phyloP scores from a whole-genome alignment of 2,329 filamentous ascomycete genomes.

The Trichoderma sp. region DNA sequence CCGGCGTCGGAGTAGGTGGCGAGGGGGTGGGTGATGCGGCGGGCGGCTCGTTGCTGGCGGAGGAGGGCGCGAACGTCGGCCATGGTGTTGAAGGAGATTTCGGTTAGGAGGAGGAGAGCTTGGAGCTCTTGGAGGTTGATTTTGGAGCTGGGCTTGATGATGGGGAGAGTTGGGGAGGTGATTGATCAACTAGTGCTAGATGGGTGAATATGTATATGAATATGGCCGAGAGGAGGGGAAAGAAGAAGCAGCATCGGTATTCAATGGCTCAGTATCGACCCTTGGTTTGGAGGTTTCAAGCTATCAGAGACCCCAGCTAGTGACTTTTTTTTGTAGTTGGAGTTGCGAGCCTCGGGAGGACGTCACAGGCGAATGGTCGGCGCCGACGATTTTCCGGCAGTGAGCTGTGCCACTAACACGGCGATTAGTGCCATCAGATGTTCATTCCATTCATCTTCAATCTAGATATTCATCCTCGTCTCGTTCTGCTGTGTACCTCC shows the following conservation, averaged over 20 bases:
- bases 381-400: conserved; percentile 38
- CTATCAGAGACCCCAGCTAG: background rate
- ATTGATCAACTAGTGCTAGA: background rate
- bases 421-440: conserved; percentile 10
- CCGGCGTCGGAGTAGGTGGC: conserved; percentile 68
- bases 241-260: background rate
- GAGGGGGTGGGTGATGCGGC: conserved; percentile 70
- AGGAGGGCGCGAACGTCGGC: conserved; percentile 78
- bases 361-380: conserved; percentile 24
- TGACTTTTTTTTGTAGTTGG: conserved; percentile 1
- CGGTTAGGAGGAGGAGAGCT: background rate
- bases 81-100: conserved; percentile 49
- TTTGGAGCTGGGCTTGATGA: background rate
- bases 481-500: background rate
- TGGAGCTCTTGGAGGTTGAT: background rate
- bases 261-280: background rate
- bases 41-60: conserved; percentile 73
- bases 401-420: background rate
- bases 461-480: background rate
- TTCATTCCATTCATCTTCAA: background rate
- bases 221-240: too few relatives aligned
- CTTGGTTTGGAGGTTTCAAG: background rate
- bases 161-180: too few relatives aligned
- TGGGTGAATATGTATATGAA: background rate
- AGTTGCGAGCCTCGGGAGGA: background rate